A percentile compares a stretch with the other conserved stretches of the same genome.
phyloP scores from a whole-genome alignment of 75 land plant species.

The Chamaecyparis obtusa region DNA sequence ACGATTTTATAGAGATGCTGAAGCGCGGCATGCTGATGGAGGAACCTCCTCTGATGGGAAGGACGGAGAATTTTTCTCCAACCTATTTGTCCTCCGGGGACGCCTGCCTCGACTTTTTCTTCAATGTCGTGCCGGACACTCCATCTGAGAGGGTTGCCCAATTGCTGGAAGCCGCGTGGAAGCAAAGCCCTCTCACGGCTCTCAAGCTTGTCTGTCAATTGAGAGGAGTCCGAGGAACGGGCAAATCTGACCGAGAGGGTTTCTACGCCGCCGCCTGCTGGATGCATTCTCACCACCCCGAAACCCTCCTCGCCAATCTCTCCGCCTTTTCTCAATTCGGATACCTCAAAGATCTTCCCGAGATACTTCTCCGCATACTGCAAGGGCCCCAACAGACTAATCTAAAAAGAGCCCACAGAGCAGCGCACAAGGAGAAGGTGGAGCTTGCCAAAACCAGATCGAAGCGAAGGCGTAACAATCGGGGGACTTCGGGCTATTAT shows the following conservation, averaged over 20 bases:
- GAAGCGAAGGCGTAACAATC: too few species aligned
- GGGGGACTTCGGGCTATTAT: conserved; percentile 12
- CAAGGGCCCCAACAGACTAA: conserved; percentile 25
- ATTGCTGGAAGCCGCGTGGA: conserved; percentile 49
- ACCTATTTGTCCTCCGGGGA: conserved; percentile 57
- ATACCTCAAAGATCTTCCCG: conserved; percentile 74
- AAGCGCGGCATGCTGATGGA: background rate
- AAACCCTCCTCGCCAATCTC: conserved; percentile 53
- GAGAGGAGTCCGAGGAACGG: conserved; percentile 74
- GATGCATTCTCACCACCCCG: conserved; percentile 64
- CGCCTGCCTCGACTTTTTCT: conserved; percentile 77
- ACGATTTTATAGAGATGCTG: background rate
- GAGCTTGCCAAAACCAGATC: background rate
- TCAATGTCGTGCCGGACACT: conserved; percentile 68
- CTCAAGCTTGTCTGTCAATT: conserved; percentile 73
- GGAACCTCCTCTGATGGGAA: conserved; percentile 21
- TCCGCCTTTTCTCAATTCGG: conserved; percentile 48
- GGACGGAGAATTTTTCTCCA: conserved; percentile 67
- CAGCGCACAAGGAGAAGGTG: conserved; percentile 6
- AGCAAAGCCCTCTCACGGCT: conserved; percentile 45
- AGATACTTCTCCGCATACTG: conserved; percentile 51
- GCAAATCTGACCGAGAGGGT: conserved; percentile 65
- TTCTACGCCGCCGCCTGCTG: conserved; percentile 66
- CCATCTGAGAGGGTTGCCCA: conserved; percentile 11
- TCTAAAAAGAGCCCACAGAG: background rate